Base-by-base conservation (phyloP, 2,329 filamentous ascomycete genomes). In the Exophiala calicioides region DNA sequence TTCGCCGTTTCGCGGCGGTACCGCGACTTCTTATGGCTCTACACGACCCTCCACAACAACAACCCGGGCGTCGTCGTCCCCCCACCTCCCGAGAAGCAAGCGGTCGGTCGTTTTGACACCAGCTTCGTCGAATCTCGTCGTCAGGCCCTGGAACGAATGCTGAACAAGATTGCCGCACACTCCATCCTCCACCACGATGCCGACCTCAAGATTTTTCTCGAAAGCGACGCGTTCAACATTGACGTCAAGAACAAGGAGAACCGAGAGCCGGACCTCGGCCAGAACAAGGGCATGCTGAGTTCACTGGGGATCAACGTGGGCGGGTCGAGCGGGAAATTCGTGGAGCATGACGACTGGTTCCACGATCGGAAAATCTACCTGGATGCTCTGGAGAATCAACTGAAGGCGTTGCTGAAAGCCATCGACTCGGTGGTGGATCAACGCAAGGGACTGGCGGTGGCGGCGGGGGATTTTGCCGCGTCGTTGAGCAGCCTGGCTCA, bases 291-390 rank as follows among this genome's bases (percentile, higher is more conserved):
- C 43, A 85, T 97, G 74, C 81, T 97, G 60, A 88, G 90, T 60
- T 88, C 85, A 12, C 78, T 96, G 43, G 88, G 89, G 16, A 79
- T 93, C 53, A 86, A 78, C 53, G 82, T 91, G 19, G 87, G 90
- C 21, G 79, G 83, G 48, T 84, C 79, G 60, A 71, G 70, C 24
- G 77, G 77, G 50, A 98, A 98, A 68, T 98, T 98, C 70, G 83
- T 98, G 29, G 93, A 98, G 69, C 93, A 97, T 64, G 93, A 98
- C 65, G 93, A 98, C 71, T 98, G 91, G 93, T 98, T 98, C 71
- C 91, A 98, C 60, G 93, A 98, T 58, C 89, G 93, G 52, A 88
- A 85, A 61, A 81, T 97, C 44, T 98, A 98, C 63, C 80, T 98
- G 8, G 93, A 98, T 65, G 90, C 90, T 3, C 78, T 97, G 27